A percentile compares a stretch with the other conserved stretches of the same genome.
Conservation (phyloP, 2,329 filamentous ascomycete genomes). For the Simplicillium aogashimaense region DNA sequence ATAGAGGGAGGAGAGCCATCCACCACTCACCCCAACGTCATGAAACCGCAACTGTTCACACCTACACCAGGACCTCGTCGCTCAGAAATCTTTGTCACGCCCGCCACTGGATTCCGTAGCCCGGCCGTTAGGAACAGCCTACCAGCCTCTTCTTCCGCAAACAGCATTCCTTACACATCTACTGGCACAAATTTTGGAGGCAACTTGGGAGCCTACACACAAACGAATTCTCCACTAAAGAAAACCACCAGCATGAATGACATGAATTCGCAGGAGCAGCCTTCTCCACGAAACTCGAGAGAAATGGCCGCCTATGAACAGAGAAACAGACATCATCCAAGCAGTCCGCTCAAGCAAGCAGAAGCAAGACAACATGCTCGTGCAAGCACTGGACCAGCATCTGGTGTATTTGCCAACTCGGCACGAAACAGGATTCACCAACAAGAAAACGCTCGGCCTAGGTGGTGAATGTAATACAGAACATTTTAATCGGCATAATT, state of each 20-base stretch:
- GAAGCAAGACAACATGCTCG: constrained; percentile 9
- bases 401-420: neutral
- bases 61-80: constrained; percentile 22
- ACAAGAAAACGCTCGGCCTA: neutral
- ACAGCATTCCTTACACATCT: constrained; percentile 8
- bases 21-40: constrained; percentile 23
- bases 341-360: constrained; percentile 29
- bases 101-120: constrained; percentile 16
- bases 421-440: neutral
- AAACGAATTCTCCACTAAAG: constrained; percentile 73
- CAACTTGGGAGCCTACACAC: constrained; percentile 39
- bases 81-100: constrained; percentile 22
- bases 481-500: neutral
- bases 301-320: constrained; percentile 53
- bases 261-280: constrained; percentile 29
- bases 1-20: constrained; percentile 53
- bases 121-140: constrained; percentile 23
- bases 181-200: constrained; percentile 3
- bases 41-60: constrained; percentile 32
- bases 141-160: constrained; percentile 17
- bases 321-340: constrained; percentile 21
- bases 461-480: neutral
- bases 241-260: constrained; percentile 61
- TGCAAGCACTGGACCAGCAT: no score
- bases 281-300: constrained; percentile 47